Base-by-base conservation (phyloP, 192 early-diverging fungal species). In the Coemansia sp. region DNA sequence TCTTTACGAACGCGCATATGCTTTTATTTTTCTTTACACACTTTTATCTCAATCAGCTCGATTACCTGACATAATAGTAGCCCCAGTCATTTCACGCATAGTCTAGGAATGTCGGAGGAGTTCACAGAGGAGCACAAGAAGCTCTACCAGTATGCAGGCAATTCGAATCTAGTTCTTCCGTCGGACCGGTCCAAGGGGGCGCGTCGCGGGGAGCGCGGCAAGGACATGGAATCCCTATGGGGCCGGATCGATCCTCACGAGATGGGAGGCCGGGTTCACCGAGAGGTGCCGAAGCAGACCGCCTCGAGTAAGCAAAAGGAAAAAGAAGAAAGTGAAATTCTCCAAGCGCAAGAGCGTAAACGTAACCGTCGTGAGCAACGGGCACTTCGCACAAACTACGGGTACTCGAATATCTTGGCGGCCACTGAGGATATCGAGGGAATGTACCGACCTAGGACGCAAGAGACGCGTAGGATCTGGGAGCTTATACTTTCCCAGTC, bases 141-240 rank as follows among this genome's bases (percentile, higher is more conserved):
- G 67, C 63, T 71, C 26, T 93, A 91, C 77, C 89, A 90, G 70
- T 93, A 92, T 72, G 86, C 94, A 7, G 93, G 93, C 18, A 97
- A 93, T 75, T 89, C 94, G n/a, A 99, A 96, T 86, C 84, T 98
- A 61, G 97, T 99, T 4, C 87, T 98, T 29, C 91, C 94, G 37
- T 91, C 94, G 16, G 93, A 96, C 75, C 86, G 97, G 23, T 86
- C 89, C 49, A 84, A 85, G 18, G 48, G 9, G 0, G 48, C 6
- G 25, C 89, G 94, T 29, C 87, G 95, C 42, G 90, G 92, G 76
- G 95, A 98, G 68, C 94, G 95, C 18, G 94, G 91, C 34, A 96
- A 95, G n/a, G 96, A 98, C 67, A 87, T 93, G 42, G 96, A 96
- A 77, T 88, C 94, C 6, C 84, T 99, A 21, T 91, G 86, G 81